Base-by-base conservation (phyloP, 2,329 filamentous ascomycete species). In the Arthrobotrys sphaeroides region DNA sequence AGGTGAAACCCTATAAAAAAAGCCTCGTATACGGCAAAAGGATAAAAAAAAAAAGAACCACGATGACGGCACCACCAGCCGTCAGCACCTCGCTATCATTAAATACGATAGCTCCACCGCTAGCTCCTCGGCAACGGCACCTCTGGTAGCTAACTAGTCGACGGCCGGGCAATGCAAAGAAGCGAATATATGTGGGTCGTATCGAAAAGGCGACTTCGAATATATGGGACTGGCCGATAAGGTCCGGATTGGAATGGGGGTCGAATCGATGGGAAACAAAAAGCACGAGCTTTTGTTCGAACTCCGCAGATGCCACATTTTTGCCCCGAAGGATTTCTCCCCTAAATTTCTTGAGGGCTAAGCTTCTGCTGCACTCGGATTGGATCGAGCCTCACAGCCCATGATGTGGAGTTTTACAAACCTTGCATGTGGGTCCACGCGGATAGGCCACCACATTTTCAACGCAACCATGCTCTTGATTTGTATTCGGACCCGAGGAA, bases 81-180 rank as follows among this genome's bases (percentile, higher is more conserved):
- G 59, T 47, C 40, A 33, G 45, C 28, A 49, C 33, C 60, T 43
- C 24, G 55, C 12, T 62, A 36, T 47, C 42, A 64, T 64, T 47
- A 40, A 49, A 64, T 38, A 47, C 43, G 33, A 64, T 64, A 61
- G 45, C 26, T 53, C 28, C 33, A 28, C 10, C 33, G 45, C 33
- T 55, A 66, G 33, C 36, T 57, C 47, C 62, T 67, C 62, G 49
- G 62, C 62, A 59, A 53, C 38, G 62, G 62, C 22, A 43, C 38
- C 24, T 60, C 55, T n/a, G 36, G 4, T 22, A 28, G 45, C 20
- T 16, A 36, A 26, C 16, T 36, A 22, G 31, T 24, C 22, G 51
- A 18, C 31, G 18, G 51, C n/a, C n/a, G n/a, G n/a, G n/a, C n/a
- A n/a, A n/a, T n/a, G n/a, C 49, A 38, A 31, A 24, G 55, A 60